Conservation (phyloP, 176 grass and related monocot genomes). For the Puya raimondii region DNA sequence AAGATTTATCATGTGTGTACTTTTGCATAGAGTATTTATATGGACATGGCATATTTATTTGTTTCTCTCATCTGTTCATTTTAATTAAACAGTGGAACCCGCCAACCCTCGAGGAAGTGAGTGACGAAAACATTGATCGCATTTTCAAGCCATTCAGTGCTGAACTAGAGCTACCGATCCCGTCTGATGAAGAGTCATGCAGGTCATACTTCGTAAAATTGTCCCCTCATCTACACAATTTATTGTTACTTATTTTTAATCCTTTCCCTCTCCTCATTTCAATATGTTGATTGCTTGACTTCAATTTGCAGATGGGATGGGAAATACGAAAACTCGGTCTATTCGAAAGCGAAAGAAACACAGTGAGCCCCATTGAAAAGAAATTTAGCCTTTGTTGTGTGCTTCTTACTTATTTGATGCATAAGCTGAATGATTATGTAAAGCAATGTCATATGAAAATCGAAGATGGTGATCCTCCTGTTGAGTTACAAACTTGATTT, state of each 20-base stretch:
- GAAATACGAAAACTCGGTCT: conserved; percentile 65
- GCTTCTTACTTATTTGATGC: no score
- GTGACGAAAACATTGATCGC: conserved; percentile 43
- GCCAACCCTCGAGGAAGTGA: conserved; percentile 50
- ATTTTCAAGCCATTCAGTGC: conserved; percentile 60
- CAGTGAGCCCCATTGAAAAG: neutral
- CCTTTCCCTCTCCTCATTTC: neutral
- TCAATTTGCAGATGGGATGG: conserved; percentile 60
- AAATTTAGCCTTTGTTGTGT: no score
- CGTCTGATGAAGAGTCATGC: conserved; percentile 50
- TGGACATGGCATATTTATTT: neutral
- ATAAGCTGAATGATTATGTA: no score
- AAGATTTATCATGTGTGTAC: neutral
- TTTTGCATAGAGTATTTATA: neutral
- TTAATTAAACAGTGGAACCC: conserved; percentile 60
- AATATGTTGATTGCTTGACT: conserved; percentile 11
- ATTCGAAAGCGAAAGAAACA: conserved; percentile 12
- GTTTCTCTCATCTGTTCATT: neutral
- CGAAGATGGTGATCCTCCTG: no score
- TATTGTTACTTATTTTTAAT: conserved; percentile 3
- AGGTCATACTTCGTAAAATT: conserved; percentile 27
- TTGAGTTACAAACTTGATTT: no score
- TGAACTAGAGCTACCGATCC: conserved; percentile 64
- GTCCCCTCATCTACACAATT: neutral
- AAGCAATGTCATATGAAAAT: no score